Conservation (phyloP, 148 eudicot genomes). For the Dianthus caryophyllus region DNA sequence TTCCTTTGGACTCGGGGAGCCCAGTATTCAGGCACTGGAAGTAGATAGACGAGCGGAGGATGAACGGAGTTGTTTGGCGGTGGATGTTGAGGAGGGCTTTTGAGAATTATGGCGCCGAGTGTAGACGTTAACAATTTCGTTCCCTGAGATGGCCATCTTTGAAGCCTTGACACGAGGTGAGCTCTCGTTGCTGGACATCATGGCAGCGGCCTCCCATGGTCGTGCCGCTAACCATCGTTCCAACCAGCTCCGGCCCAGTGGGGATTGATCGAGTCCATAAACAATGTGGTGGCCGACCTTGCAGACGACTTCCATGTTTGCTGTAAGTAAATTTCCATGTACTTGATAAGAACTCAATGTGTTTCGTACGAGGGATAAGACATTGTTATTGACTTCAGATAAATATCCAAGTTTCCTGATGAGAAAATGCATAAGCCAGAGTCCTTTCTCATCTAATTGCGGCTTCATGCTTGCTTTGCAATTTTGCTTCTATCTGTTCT, state of each 20-base stretch:
- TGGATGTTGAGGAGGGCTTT: constrained; percentile 38
- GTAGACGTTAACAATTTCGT: constrained; percentile 19
- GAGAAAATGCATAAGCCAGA: constrained; percentile 85
- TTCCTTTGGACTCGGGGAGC: constrained; percentile 43
- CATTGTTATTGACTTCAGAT: no score
- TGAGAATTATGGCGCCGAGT: constrained; percentile 9
- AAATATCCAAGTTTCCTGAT: no score
- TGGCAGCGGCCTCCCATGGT: constrained; percentile 56
- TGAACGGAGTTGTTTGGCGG: constrained; percentile 32
- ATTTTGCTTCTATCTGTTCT: constrained; percentile 77
- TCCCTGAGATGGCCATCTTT: constrained; percentile 11
- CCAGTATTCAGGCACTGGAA: constrained; percentile 44
- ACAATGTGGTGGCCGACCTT: constrained; percentile 52
- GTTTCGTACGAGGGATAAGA: no score
- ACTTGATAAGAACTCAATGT: not conserved
- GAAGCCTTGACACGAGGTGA: constrained; percentile 36
- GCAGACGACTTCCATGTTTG: constrained; percentile 80
- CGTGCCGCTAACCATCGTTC: constrained; percentile 86
- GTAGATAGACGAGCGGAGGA: constrained; percentile 41
- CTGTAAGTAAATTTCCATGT: constrained; percentile 39
- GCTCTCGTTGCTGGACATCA: constrained; percentile 32
- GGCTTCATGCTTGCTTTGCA: constrained; percentile 80
- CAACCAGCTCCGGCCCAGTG: constrained; percentile 99
- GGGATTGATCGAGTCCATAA: constrained; percentile 74
- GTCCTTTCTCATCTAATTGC: constrained; percentile 92